phyloP scores from a whole-genome alignment of 116 monocot species.

The Iris pallida region DNA sequence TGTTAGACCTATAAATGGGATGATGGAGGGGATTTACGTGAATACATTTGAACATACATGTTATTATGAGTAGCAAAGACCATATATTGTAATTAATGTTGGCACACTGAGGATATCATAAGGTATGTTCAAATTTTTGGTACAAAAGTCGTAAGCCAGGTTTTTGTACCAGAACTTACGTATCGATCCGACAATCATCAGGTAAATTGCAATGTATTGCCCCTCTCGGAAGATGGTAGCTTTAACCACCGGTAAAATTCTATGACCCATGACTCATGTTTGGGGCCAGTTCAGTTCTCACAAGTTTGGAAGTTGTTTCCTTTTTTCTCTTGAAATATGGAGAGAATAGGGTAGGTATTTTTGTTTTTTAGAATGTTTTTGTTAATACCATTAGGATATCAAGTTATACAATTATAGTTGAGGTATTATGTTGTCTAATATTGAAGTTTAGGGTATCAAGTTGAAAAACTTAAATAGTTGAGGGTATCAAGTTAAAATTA shows the following conservation, averaged over 20 bases:
- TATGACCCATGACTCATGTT: neutral
- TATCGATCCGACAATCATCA: slow-evolving; percentile 3
- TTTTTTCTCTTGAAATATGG: neutral
- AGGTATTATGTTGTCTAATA: no score
- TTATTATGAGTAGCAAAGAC: slow-evolving; percentile 11
- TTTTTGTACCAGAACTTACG: neutral
- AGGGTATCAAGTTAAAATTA: no score
- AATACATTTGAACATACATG: slow-evolving; percentile 15
- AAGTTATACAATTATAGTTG: no score
- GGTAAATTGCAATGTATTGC: slow-evolving; percentile 16
- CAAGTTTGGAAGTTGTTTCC: slow-evolving; percentile 8
- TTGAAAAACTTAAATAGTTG: no score
- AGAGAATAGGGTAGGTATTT: no score
- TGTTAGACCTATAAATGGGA: slow-evolving; percentile 19
- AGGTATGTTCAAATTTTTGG: slow-evolving; percentile 1
- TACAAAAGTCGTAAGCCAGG: neutral
- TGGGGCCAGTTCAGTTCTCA: neutral
- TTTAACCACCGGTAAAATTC: slow-evolving; percentile 8
- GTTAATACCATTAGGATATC: no score
- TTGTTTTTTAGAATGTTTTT: no score
- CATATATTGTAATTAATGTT: neutral
- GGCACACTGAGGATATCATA: no score
- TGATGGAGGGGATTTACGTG: slow-evolving; percentile 6
- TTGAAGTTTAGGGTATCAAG: no score
- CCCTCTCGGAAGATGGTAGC: slow-evolving; percentile 22